Evolutionary conservation across 768 basidiomycete genomes (phyloP).

Genomic region (Sporobolomyces roseus): DNA sequence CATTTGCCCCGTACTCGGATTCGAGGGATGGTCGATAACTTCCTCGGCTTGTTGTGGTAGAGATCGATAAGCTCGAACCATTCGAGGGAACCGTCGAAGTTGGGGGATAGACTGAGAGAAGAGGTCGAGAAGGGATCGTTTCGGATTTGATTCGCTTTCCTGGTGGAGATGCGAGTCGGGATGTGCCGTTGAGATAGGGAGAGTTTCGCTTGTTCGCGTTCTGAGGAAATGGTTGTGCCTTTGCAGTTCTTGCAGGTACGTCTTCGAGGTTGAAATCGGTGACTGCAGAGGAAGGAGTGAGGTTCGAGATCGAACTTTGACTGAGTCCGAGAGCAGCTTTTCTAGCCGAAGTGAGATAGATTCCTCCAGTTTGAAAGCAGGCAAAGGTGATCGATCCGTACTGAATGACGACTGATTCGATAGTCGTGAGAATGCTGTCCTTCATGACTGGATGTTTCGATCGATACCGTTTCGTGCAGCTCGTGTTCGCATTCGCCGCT

Average conservation of each 20-base stretch:
- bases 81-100: neutral
- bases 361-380: slow-evolving; percentile 43
- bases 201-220: neutral
- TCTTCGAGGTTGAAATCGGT: slow-evolving; percentile 34
- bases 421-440: slow-evolving; percentile 38
- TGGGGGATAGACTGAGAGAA: neutral
- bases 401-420: slow-evolving; percentile 44
- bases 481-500: slow-evolving; percentile 40
- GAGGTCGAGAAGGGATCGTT: neutral
- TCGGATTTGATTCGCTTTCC: neutral
- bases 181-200: neutral
- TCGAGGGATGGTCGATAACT: slow-evolving; percentile 21
- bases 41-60: slow-evolving; percentile 2
- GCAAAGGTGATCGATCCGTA: slow-evolving; percentile 43
- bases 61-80: slow-evolving; percentile 16
- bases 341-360: slow-evolving; percentile 28
- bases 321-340: slow-evolving; percentile 2
- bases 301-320: too few species aligned
- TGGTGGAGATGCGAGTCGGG: neutral
- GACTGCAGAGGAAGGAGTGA: neutral
- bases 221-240: neutral
- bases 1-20: slow-evolving; percentile 11
- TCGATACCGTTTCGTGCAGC: slow-evolving; percentile 44
- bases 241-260: slow-evolving; percentile 15
- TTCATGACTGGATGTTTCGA: slow-evolving; percentile 44